Conservation (phyloP, 352 stramenopile genomes). For the Thalassiosira mediterranea region DNA sequence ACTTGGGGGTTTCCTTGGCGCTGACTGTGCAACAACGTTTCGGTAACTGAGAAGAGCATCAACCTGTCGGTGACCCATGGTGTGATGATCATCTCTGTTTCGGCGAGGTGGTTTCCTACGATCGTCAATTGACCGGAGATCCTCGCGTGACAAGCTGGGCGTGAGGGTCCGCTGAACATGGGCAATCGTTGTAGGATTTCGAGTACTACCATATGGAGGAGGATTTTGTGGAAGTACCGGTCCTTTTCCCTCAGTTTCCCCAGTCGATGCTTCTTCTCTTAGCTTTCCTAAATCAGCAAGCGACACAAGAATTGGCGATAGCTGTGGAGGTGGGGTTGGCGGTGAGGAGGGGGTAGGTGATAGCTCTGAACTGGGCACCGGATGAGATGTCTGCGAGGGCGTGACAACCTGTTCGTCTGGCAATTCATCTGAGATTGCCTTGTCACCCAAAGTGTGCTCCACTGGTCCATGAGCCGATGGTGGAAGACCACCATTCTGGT, state of each 20-base stretch:
- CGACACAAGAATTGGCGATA: constrained; percentile 72
- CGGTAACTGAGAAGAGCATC: constrained; percentile 56
- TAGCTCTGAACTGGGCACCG: no score
- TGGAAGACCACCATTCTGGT: no score
- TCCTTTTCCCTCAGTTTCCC: constrained; percentile 31
- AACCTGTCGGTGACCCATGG: constrained; percentile 44
- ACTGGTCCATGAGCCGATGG: no score
- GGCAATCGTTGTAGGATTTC: constrained; percentile 11
- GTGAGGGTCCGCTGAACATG: constrained; percentile 23
- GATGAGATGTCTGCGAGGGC: no score
- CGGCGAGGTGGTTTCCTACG: constrained; percentile 26
- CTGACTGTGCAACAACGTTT: constrained; percentile 51
- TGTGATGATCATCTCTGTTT: constrained; percentile 44
- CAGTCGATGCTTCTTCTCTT: constrained; percentile 23
- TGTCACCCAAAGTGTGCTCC: no score
- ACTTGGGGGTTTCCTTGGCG: constrained; percentile 42
- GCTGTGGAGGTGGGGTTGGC: constrained; percentile 55
- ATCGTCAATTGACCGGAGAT: constrained; percentile 59
- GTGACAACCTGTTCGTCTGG: no score
- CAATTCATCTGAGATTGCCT: no score
- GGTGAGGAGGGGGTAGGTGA: neutral
- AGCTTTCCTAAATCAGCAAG: constrained; percentile 70
- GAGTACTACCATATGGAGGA: no score
- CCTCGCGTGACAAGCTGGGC: constrained; percentile 63
- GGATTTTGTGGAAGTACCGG: constrained; percentile 3